Base-by-base conservation (phyloP, 169 alveolate species). In the Plasmodium relictum region DNA sequence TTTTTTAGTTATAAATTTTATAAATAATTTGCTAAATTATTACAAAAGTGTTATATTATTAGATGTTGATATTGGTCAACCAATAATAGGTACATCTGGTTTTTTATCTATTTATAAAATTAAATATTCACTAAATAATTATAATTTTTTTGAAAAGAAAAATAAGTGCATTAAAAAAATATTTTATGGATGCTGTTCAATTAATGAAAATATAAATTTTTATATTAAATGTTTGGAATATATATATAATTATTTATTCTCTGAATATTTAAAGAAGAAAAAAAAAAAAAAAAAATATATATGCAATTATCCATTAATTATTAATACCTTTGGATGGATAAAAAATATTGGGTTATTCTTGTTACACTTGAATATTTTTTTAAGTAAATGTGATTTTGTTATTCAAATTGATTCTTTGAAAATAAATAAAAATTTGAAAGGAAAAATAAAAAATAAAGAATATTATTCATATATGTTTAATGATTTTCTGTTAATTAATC, bases 261-360 rank as follows among this genome's bases (percentile, higher is more conserved):
- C 14, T 37, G 73, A 18, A 12, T 78, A 78, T 69, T 78, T 78
- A 37, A 69, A 78, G 22, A 78, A 3, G 48, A 31, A 26, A 18
- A 45, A 56, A 41, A 39, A 41, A 56, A 31, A 54, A 18, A 41
- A 61, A 5, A n/a, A 31, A 20, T 20, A 24, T 0, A 7, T 6
- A 7, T 65, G 41, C 41, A 26, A 26, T 39, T 78, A 63, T 24
- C 89, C 89, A 26, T n/a, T 78, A 9, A 58, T 78, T 52, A 66
- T 78, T 65, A 78, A 78, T 62, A 78, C 78, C n/a, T 78, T 78
- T 42, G 89, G 89, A 18, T 78, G 89, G 89, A 20, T 78, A 31
- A 31, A 37, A 78, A 50, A 65, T 65, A 78, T 78, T 9, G 89
- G 89, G 14, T 50, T 78, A 39, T 69, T 78, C 54, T 70, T 78